Percentiles rank a stretch among this genome's conserved stretches.
phyloP scores from a whole-genome alignment of 1,139 yeast genomes.

The Meyerozyma sp. region DNA sequence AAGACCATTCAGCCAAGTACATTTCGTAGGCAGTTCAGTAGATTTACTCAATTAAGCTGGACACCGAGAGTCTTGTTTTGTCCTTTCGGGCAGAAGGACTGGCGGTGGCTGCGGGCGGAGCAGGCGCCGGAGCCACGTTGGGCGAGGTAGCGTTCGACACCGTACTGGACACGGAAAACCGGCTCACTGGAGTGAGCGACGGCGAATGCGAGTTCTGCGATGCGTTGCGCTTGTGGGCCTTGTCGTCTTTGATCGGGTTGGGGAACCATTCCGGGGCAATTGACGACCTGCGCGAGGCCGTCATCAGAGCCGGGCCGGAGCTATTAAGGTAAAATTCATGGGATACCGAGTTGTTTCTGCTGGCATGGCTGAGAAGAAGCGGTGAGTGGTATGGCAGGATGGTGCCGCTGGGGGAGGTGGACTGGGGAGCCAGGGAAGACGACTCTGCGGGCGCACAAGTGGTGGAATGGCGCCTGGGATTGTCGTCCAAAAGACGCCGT shows the following conservation, averaged over 20 bases:
- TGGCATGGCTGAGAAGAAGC: neutral
- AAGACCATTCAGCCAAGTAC: neutral
- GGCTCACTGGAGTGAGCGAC: neutral
- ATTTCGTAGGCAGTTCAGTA: neutral
- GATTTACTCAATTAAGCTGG: neutral
- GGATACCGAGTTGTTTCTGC: conserved; percentile 1
- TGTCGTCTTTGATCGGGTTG: conserved; percentile 2
- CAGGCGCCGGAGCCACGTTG: neutral
- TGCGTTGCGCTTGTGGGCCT: conserved; percentile 1
- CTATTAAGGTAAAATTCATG: neutral
- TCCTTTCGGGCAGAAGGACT: neutral
- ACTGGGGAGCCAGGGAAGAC: neutral
- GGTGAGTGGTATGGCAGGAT: neutral
- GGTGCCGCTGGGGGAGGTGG: neutral
- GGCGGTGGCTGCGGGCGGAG: neutral
- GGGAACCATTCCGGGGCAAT: conserved; percentile 4
- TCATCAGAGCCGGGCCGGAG: neutral
- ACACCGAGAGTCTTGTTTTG: conserved; percentile 1
- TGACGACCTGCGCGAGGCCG: conserved; percentile 2
- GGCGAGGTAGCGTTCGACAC: neutral
- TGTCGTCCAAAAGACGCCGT: conserved; percentile 1
- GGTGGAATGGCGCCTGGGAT: neutral
- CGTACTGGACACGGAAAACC: neutral
- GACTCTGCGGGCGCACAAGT: neutral
- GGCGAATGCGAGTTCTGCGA: conserved; percentile 1